A percentile compares a stretch with the other conserved stretches of the same genome.
These are phyloP conservation scores for Echria macrotheca DNA, from an alignment of 495 filamentous ascomycete species.

Conservation along the genomic window DNA sequence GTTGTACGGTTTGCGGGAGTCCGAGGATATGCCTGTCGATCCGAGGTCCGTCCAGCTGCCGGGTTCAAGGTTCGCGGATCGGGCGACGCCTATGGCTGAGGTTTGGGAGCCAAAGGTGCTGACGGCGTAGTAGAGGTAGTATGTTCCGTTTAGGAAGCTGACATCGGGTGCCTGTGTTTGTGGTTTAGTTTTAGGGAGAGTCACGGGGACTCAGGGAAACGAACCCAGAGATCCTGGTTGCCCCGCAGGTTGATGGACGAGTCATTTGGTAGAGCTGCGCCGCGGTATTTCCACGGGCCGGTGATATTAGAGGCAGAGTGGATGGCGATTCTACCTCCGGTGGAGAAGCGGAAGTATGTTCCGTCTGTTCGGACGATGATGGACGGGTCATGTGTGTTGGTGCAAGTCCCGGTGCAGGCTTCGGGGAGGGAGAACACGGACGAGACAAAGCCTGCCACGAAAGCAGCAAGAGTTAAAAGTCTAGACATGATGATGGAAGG, in stretches of 20 bases:
- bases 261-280: slow-evolving; percentile 51
- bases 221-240: slow-evolving; percentile 56
- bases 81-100: slow-evolving; percentile 64
- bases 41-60: slow-evolving; percentile 58
- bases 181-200: not conserved
- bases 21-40: slow-evolving; percentile 44
- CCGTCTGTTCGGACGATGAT: slow-evolving; percentile 61
- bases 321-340: slow-evolving; percentile 55
- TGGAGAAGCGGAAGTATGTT: slow-evolving; percentile 69
- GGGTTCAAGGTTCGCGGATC: slow-evolving; percentile 52
- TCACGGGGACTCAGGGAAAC: too few species aligned
- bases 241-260: slow-evolving; percentile 52
- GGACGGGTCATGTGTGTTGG: slow-evolving; percentile 58
- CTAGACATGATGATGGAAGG: too few species aligned
- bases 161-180: slow-evolving; percentile 60
- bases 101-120: slow-evolving; percentile 58
- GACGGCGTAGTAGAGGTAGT: slow-evolving; percentile 71
- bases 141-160: slow-evolving; percentile 46
- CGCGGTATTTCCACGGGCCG: slow-evolving; percentile 61
- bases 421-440: too few species aligned
- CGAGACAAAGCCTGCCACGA: too few species aligned
- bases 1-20: slow-evolving; percentile 51
- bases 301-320: slow-evolving; percentile 51
- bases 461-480: too few species aligned
- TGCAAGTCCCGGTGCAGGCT: slow-evolving; percentile 55